Evolutionary conservation across 2,329 filamentous ascomycete genomes (phyloP), one percentile per base, ranked within the genome.

Genomic region (Alternaria longipes): DNA sequence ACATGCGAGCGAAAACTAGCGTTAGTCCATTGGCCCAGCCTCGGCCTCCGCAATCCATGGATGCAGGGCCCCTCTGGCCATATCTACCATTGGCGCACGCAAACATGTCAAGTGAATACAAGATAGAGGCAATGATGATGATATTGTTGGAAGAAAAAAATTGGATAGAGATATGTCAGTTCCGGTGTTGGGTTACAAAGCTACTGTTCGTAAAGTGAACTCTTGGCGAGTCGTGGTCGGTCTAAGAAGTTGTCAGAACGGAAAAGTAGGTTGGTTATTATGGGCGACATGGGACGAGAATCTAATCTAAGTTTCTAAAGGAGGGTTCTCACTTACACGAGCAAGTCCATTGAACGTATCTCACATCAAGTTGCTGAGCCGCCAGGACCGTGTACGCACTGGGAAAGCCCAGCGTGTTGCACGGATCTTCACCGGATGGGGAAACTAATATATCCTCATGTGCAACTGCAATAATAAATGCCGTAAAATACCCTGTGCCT

Each of bases 1-100:
- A 58, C 54, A 58, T 58, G 54, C 32, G 59, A 53, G 49, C 34
- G 55, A 61, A 61, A 58, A 58, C 47, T 61, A 56, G 59, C 30
- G 47, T 49, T 53, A 28, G 49, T 41, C 41, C 28, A 38, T 49
- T 53, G 32, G 58, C 47, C 36, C 54, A 58, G 40, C 59, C 59
- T 60, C 52, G 52, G 59, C 53, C 41, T 34, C 32, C 32, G 32
- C 32, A 8, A 16, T 49, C 24, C 47, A 32, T 34, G 45, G 40
- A 53, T 54, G 54, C 58, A 60, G 57, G 53, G 57, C 57, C 28
- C 40, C 32, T 57, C 40, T 16, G 30, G 47, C 45, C n/a, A 34
- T 45, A 24, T 44, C 47, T 38, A 42, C 44, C 40, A 49, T 36
- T 28, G 24, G 53, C 42, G 45, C 57, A 56, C 57, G 24, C 52